Evolutionary conservation across 208 protist species (phyloP), one percentile per base, ranked within the genome.

Genomic region (Wallacemonas sp.): DNA sequence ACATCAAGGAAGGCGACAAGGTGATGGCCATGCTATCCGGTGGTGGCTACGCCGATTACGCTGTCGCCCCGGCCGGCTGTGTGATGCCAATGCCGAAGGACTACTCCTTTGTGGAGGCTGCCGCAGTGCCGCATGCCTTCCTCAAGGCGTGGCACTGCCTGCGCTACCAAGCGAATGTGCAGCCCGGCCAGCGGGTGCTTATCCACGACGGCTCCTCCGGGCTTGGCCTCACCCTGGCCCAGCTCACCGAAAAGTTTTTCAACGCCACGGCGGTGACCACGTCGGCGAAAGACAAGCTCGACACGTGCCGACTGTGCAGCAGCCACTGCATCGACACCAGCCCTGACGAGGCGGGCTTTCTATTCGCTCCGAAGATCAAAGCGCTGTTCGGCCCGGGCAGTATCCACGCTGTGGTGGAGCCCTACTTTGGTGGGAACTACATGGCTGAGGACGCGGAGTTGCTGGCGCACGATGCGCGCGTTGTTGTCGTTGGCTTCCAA

Each of bases 11-110:
- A 39, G 94, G 92, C 21, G 90, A 96, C 65, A 76, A 79, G 53
- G 91, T 96, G 6, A 94, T 94, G 84, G 81, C 81, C 26, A 76
- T 98, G 41, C 80, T 97, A 29, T 45, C 45, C 26, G 94, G 94
- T 21, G 94, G 94, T 36, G 94, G 91, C 22, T 98, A 98, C 83
- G 91, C 92, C 3, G 89, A 97, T 62, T 94, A 92, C 77, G 81
- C 74, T 21, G 80, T 86, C n/a, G 81, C 93, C 1, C 82, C 91
- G 54, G 69, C 86, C 30, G 79, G 74, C 46, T 76, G 68, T 42
- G 75, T 94, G 24, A 91, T 97, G 84, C 76, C 72, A 39, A 91
- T 94, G 44, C 94, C 93, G 8, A 50, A 78, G 6, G 79, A 84
- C 46, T 85, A 93, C 44, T 87, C 76, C 1, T 94, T 97, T 67